Percentiles rank a stretch among this genome's conserved stretches.
These are phyloP conservation scores for Gossypium ekmanianum DNA, from an alignment of 345 rosid species.

Conservation along the genomic window DNA sequence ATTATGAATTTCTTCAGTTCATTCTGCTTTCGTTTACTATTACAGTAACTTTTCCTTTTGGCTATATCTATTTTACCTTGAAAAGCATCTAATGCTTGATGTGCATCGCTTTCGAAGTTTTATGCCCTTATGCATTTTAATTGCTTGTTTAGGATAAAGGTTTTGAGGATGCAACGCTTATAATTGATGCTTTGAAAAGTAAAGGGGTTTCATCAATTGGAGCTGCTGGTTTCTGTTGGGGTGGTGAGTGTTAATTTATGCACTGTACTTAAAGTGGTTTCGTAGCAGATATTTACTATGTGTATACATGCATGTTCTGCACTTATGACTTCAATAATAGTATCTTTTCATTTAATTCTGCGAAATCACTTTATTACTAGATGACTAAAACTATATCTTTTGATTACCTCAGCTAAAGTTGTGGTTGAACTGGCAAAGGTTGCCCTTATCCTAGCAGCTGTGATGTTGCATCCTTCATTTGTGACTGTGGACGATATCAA, in stretches of 20 bases:
- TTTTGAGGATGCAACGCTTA: constrained; percentile 61
- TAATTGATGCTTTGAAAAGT: constrained; percentile 55
- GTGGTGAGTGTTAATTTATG: constrained; percentile 39
- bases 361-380: background rate
- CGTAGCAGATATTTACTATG: background rate
- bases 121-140: constrained; percentile 5
- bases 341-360: background rate
- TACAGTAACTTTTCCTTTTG: background rate
- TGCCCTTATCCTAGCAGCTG: constrained; percentile 58
- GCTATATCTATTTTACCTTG: too few species aligned
- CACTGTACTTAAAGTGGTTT: background rate
- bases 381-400: background rate
- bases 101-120: background rate
- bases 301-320: background rate
- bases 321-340: background rate
- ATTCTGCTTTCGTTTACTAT: background rate
- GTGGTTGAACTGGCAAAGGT: constrained; percentile 61
- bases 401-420: constrained; percentile 55
- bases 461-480: constrained; percentile 68
- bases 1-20: background rate
- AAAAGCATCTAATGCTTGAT: background rate
- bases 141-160: constrained; percentile 54
- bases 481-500: constrained; percentile 67
- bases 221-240: constrained; percentile 72
- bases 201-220: constrained; percentile 56